Evolutionary conservation across 2,329 filamentous ascomycete species (phyloP), one percentile per base, ranked within the genome.

Genomic region (Corniculantispora saksenae): DNA sequence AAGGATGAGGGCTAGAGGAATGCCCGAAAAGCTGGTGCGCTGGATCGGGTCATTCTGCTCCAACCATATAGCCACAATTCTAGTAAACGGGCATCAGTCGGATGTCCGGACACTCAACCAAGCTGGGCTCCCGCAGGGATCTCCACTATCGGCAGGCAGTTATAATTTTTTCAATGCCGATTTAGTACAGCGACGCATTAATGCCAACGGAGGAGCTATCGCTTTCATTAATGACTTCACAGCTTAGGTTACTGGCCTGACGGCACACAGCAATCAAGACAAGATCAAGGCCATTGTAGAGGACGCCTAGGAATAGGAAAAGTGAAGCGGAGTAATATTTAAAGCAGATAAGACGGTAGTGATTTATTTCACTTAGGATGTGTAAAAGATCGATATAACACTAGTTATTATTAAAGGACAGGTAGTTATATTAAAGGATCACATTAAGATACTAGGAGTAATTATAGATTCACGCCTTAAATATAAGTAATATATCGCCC

Each of bases 121-220:
- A 54, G 67, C 70, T 1, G 70, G 75, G 29, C 60, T 75, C 21
- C 71, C 70, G 10, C 69, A 77, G 66, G 74, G 74, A 3, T 79
- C 74, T 3, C 74, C 72, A 8, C 67, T 80, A 8, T 80, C 75
- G 8, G 75, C 70, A 17, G 73, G 77, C 23, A 66, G 77, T 19
- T 79, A 77, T 65, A 72, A 78, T 5, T 75, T 75, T 66, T 73
- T 72, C 68, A 79, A 79, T 61, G 72, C 73, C 63, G 73, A 78
- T 64, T 71, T 79, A 15, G 72, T 79, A 10, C 66, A 79, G 61
- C 57, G 66, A 54, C 63, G 66, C 32, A 77, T 79, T 54, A 66
- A 73, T 51, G 50, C 38, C 12, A 61, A 66, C 32, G 27, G 54
- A 45, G 38, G 38, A 17, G 54, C 61, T 3, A 57, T 67, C 2